Base-by-base conservation (phyloP, 2,329 filamentous ascomycete genomes). In the Claviceps humidiphila region DNA sequence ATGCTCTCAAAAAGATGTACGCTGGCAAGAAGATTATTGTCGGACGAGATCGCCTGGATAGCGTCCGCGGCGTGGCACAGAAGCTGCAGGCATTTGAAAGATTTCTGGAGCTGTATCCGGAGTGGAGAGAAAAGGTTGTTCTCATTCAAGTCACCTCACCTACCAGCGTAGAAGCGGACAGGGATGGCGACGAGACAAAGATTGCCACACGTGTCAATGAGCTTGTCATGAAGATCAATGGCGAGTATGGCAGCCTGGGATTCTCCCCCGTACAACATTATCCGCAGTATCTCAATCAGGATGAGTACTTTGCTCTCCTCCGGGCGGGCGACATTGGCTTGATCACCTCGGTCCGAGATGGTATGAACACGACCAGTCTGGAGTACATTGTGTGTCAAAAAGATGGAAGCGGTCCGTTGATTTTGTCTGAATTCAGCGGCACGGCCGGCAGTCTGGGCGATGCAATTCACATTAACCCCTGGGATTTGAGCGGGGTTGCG, bases 361-460 rank as follows among this genome's bases (percentile, higher is more conserved):
- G 91, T 54, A 96, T 97, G 90, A 97, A 96, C 72, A 96, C 91
- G 0, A 95, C 90, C 20, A 94, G 89, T 65, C 74, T 97, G 59
- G 93, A 97, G 68, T 97, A 96, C 65, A 83, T 97, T 53, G 79
- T 95, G 53, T 95, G 89, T 66, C 91, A 97, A 68, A 86, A 88
- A 62, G 85, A 93, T 57, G 84, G 83, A 53, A 82, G 90, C 59
- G 87, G 90, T 1, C 91, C 90, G 1, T 74, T 97, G 47, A 96
- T 97, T 58, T 79, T 97, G 24, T 97, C 93, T 14, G 91, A 97
- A 67, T 97, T 97, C 68, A 96, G 90, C 56, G 91, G 91, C 54
- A 96, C 91, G 1, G 89, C 91, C 37, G 87, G 87, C 51, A 93
- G 84, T 52, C 76, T 97, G 40, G 80, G 80, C 56, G 85, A 87